phyloP scores from a whole-genome alignment of 768 basidiomycete species.

The Dentipellis sp. region DNA sequence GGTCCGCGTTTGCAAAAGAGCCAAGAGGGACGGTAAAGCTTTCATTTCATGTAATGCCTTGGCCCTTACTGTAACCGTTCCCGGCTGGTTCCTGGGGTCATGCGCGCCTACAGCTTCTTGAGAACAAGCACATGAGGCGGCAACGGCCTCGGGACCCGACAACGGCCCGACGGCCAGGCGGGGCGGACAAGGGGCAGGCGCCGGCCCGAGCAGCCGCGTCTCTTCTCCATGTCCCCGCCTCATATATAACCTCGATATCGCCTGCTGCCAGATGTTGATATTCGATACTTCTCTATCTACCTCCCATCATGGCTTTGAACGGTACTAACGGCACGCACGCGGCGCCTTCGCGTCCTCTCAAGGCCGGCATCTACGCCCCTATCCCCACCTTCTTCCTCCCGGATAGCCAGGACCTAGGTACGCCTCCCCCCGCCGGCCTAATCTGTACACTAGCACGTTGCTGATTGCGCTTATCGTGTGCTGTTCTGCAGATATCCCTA shows the following conservation, averaged over 20 bases:
- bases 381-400: slow-evolving; percentile 79
- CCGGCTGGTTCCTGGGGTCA: too few relatives aligned
- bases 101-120: not conserved
- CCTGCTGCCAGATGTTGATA: not conserved
- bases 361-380: slow-evolving; percentile 75
- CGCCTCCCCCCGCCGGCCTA: slow-evolving; percentile 19
- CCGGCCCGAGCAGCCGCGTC: slow-evolving; percentile 8
- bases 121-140: not conserved
- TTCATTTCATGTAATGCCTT: too few relatives aligned
- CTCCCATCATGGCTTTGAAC: slow-evolving; percentile 31
- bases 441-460: slow-evolving; percentile 1
- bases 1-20: too few relatives aligned
- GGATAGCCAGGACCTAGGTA: slow-evolving; percentile 76
- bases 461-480: not conserved
- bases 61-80: too few relatives aligned
- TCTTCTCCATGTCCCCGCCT: not conserved
- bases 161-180: slow-evolving; percentile 14
- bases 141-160: not conserved
- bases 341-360: slow-evolving; percentile 42
- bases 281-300: slow-evolving; percentile 1
- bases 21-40: too few relatives aligned
- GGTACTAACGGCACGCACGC: slow-evolving; percentile 15
- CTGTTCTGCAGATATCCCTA: slow-evolving; percentile 41
- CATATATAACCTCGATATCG: not conserved
- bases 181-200: not conserved